Conservation (phyloP, 139 green algal genomes). For the Closterium sp. region DNA sequence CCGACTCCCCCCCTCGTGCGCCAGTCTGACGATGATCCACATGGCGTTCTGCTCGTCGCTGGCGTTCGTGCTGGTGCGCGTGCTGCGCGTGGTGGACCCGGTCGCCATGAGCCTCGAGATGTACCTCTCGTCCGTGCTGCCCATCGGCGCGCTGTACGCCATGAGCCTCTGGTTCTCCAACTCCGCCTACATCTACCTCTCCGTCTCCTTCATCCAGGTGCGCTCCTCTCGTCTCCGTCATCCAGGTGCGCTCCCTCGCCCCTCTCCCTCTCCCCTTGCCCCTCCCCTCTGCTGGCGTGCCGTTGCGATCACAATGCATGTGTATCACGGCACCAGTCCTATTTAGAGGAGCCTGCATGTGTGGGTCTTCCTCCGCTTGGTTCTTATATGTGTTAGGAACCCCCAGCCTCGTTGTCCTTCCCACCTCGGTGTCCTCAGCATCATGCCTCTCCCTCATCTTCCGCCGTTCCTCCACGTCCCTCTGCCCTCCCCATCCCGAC, state of each 20-base stretch:
- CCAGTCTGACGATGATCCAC: conserved; percentile 63
- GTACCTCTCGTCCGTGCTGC: conserved; percentile 57
- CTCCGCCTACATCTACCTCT: conserved; percentile 93
- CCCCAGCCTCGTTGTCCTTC: no score
- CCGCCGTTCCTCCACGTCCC: no score
- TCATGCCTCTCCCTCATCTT: no score
- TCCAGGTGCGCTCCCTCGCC: conserved; percentile 72
- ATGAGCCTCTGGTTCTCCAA: conserved; percentile 92
- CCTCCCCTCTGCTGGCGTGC: no score
- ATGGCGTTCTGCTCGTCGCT: conserved; percentile 57
- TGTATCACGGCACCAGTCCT: no score
- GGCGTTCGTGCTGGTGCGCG: conserved; percentile 45
- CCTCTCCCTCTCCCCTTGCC: no score
- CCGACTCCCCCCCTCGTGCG: not conserved
- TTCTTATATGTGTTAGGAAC: no score
- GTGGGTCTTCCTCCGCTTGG: no score
- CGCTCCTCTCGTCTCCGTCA: conserved; percentile 86
- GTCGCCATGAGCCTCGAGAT: conserved; percentile 34
- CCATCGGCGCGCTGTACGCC: conserved; percentile 86
- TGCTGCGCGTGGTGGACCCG: conserved; percentile 44
- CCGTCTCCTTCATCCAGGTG: conserved; percentile 92
- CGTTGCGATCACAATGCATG: no score
- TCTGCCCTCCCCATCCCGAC: no score
- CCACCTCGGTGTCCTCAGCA: no score
- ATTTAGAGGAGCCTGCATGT: no score